phyloP scores from a whole-genome alignment of 768 basidiomycete species.

The Goffeauzyma gilvescens region DNA sequence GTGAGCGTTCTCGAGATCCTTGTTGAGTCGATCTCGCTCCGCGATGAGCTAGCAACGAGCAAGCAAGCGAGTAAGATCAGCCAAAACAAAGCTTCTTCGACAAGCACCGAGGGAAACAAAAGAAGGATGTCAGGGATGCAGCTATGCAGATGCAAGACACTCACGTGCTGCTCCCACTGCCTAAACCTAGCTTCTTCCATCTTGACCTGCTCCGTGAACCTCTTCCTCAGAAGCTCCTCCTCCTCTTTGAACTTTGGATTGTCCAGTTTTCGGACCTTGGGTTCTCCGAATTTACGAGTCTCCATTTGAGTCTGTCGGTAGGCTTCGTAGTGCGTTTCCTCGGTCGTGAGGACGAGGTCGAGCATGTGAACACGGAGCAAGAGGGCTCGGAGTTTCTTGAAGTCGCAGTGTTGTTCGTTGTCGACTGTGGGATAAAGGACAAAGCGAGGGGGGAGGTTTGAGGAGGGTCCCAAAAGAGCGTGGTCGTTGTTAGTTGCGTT shows the following conservation, averaged over 20 bases:
- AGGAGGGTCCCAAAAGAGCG: not conserved
- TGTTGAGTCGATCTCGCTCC: slow-evolving; percentile 95
- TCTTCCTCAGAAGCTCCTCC: slow-evolving; percentile 85
- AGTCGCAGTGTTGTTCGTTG: slow-evolving; percentile 98
- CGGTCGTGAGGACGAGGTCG: slow-evolving; percentile 85
- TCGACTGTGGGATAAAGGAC: slow-evolving; percentile 44
- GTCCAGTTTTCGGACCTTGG: slow-evolving; percentile 94
- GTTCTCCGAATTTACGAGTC: slow-evolving; percentile 95
- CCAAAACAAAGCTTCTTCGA: not conserved
- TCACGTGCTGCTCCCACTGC: slow-evolving; percentile 95
- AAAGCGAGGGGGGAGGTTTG: not conserved
- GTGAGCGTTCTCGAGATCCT: slow-evolving; percentile 74
- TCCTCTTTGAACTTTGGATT: slow-evolving; percentile 99
- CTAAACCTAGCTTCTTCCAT: slow-evolving; percentile 91
- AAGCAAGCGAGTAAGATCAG: slow-evolving; percentile 12
- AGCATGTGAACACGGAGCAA: slow-evolving; percentile 97
- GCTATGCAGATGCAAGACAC: no score
- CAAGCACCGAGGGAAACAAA: not conserved
- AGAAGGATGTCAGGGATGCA: no score
- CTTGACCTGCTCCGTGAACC: slow-evolving; percentile 99
- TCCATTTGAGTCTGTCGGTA: slow-evolving; percentile 99
- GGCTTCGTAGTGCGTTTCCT: slow-evolving; percentile 91
- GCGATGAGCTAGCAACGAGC: slow-evolving; percentile 60
- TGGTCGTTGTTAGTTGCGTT: not conserved
- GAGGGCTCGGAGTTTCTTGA: slow-evolving; percentile 87